These are phyloP conservation scores for Beauveria varroae DNA, from an alignment of 2,329 filamentous ascomycete species.

Conservation along the genomic window DNA sequence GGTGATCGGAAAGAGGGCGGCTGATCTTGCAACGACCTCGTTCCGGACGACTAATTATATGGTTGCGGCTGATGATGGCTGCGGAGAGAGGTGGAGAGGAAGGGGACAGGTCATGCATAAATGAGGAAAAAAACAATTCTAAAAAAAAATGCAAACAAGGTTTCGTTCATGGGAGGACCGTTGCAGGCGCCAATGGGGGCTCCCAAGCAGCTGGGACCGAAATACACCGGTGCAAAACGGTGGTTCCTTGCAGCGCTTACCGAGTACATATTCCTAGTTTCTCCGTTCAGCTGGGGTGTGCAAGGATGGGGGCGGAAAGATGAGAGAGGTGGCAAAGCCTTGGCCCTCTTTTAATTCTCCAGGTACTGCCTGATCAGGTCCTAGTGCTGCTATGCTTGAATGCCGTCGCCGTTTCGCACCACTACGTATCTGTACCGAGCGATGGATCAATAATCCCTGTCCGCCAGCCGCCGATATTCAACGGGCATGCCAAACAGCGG, in stretches of 20 bases:
- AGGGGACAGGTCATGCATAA: background rate
- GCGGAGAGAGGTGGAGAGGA: background rate
- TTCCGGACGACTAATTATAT: background rate
- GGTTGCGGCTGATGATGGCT: background rate
- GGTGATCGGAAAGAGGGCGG: background rate
- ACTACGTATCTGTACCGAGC: background rate
- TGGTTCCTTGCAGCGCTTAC: conserved; percentile 9
- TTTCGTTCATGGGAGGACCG: background rate
- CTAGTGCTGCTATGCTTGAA: conserved; percentile 1
- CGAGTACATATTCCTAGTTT: background rate
- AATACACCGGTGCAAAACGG: conserved; percentile 6
- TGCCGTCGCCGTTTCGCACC: background rate
- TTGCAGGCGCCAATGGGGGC: background rate
- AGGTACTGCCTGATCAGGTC: conserved; percentile 6
- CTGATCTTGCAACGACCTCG: background rate
- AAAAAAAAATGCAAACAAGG: background rate
- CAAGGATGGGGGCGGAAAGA: conserved; percentile 3
- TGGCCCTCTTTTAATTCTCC: conserved; percentile 6
- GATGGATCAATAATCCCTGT: background rate
- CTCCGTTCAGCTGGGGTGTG: conserved; percentile 4
- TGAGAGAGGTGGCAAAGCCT: background rate
- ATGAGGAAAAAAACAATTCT: background rate
- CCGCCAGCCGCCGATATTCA: conserved; percentile 8
- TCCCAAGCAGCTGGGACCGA: conserved; percentile 8
- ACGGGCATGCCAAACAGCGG: conserved; percentile 7